These are phyloP conservation scores for Hyphodiscus hymeniophilus DNA, from an alignment of 495 filamentous ascomycete genomes.

Conservation along the genomic window DNA sequence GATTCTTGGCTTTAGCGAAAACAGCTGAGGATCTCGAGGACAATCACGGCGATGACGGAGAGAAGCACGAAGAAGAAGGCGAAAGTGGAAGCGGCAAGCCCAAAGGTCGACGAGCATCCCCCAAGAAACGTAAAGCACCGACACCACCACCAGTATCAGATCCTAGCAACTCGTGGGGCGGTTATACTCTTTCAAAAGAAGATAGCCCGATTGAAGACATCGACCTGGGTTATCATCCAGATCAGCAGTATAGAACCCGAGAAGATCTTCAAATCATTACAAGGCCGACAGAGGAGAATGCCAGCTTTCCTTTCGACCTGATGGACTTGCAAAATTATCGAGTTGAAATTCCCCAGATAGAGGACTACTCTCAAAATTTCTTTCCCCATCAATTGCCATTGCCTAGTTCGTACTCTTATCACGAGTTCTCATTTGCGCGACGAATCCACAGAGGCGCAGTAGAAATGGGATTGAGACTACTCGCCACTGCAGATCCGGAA, in stretches of 20 bases:
- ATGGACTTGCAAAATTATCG: conserved; percentile 20
- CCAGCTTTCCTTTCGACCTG: conserved; percentile 24
- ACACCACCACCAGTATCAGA: background rate
- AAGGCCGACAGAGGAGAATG: conserved; percentile 21
- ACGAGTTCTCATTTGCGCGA: conserved; percentile 64
- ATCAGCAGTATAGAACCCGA: conserved; percentile 6
- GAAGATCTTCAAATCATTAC: conserved; percentile 22
- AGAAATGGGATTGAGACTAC: conserved; percentile 55
- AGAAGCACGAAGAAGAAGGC: background rate
- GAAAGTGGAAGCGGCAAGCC: background rate
- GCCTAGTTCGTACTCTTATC: conserved; percentile 41
- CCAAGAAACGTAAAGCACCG: conserved; percentile 1
- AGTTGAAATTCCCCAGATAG: conserved; percentile 17
- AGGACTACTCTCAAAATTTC: conserved; percentile 17
- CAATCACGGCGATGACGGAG: conserved; percentile 21
- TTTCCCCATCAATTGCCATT: conserved; percentile 23
- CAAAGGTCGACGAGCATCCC: conserved; percentile 1
- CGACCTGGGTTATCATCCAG: conserved; percentile 3
- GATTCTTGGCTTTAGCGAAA: conserved; percentile 35
- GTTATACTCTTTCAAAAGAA: conserved; percentile 1
- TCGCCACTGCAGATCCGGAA: conserved; percentile 31
- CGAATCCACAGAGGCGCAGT: conserved; percentile 57
- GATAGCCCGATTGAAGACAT: conserved; percentile 14
- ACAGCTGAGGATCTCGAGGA: conserved; percentile 28
- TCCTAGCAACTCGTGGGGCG: conserved; percentile 9